Conservation (phyloP, 2,329 filamentous ascomycete genomes). For the Tolypocladium sp. region DNA sequence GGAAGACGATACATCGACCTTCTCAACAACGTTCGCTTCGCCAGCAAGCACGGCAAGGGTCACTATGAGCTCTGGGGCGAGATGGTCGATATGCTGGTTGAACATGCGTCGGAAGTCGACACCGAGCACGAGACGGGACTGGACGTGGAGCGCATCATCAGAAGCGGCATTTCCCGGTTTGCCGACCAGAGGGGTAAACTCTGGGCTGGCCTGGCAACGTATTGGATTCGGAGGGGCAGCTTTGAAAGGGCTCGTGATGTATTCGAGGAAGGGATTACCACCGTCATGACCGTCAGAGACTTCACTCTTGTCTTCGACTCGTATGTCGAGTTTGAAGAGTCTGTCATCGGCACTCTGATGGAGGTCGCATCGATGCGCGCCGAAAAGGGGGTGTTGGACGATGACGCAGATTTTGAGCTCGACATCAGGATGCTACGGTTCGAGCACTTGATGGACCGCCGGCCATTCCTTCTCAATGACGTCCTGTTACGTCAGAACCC, state of each 20-base stretch:
- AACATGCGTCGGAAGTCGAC: conserved; percentile 78
- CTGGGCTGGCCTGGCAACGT: conserved; percentile 90
- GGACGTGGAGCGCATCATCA: conserved; percentile 84
- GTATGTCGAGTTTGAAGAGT: conserved; percentile 95
- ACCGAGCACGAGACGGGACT: conserved; percentile 74
- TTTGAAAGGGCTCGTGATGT: conserved; percentile 90
- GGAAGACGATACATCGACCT: conserved; percentile 86
- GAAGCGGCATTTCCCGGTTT: conserved; percentile 84
- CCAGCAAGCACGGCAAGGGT: conserved; percentile 87
- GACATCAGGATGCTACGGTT: conserved; percentile 98
- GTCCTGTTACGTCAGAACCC: conserved; percentile 92
- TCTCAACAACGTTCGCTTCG: conserved; percentile 81
- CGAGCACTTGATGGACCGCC: conserved; percentile 93
- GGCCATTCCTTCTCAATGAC: conserved; percentile 93
- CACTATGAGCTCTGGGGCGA: conserved; percentile 97
- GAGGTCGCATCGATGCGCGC: conserved; percentile 73
- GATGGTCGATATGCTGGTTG: conserved; percentile 90
- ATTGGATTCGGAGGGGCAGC: conserved; percentile 88
- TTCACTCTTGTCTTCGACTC: conserved; percentile 95
- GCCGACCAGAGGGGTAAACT: conserved; percentile 89
- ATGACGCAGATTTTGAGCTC: conserved; percentile 84
- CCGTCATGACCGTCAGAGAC: conserved; percentile 96
- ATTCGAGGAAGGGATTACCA: conserved; percentile 93
- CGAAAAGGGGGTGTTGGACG: conserved; percentile 68
- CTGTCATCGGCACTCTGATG: conserved; percentile 85